A percentile compares a stretch with the other conserved stretches of the same genome.
Evolutionary conservation across 2,329 filamentous ascomycete genomes (phyloP).

Genomic region (Monilinia vaccinii-corymbosi): DNA sequence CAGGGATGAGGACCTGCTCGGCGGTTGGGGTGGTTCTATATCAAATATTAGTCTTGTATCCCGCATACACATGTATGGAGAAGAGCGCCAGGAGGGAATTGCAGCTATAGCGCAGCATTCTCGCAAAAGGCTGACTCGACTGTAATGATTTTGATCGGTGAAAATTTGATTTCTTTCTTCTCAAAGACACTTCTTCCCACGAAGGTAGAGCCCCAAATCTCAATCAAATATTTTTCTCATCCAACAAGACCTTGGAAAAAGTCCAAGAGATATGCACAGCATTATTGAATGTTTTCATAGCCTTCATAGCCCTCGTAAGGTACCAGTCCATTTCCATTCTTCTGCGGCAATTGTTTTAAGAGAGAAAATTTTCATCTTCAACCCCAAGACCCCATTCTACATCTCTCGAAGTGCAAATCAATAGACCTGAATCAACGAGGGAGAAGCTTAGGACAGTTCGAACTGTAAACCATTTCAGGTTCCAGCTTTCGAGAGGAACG

Average conservation of each 20-base stretch:
- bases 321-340: conserved; percentile 26
- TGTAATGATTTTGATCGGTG: conserved; percentile 68
- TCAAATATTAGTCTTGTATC: conserved; percentile 68
- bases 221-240: conserved; percentile 46
- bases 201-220: conserved; percentile 11
- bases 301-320: conserved; percentile 13
- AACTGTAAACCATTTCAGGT: conserved; percentile 53
- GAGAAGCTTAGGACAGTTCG: conserved; percentile 62
- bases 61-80: conserved; percentile 54
- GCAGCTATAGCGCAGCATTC: conserved; percentile 88
- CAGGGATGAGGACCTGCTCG: conserved; percentile 93
- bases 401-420: conserved; percentile 48
- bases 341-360: conserved; percentile 64
- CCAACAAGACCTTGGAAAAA: conserved; percentile 63
- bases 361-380: conserved; percentile 61
- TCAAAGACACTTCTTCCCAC: conserved; percentile 22
- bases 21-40: conserved; percentile 82
- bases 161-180: conserved; percentile 33
- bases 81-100: conserved; percentile 83
- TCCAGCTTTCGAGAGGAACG: conserved; percentile 68
- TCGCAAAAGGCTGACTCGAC: conserved; percentile 79
- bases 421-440: conserved; percentile 43
- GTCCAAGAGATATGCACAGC: conserved; percentile 39
- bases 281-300: conserved; percentile 21
- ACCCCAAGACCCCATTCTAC: conserved; percentile 66